These are phyloP conservation scores for Neurospora sp. DNA, from an alignment of 495 filamentous ascomycete species.

Conservation along the genomic window DNA sequence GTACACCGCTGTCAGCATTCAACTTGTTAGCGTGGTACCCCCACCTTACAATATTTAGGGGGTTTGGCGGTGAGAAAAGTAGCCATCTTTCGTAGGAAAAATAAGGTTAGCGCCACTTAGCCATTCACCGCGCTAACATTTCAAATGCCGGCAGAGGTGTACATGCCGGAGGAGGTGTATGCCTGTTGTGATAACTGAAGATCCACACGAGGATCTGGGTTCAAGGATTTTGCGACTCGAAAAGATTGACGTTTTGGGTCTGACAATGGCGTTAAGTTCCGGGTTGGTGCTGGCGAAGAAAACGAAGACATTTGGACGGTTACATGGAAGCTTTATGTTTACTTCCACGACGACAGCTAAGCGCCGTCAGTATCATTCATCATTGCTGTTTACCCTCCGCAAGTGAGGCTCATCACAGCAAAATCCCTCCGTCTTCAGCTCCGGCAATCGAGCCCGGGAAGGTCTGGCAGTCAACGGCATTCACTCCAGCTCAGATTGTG, in stretches of 20 bases:
- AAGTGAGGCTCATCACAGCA: background rate
- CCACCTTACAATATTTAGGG: background rate
- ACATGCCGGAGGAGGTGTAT: too few species aligned
- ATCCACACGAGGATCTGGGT: background rate
- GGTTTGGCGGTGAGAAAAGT: background rate
- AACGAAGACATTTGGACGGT: background rate
- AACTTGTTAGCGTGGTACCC: background rate
- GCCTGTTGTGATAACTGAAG: background rate
- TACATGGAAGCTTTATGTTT: background rate
- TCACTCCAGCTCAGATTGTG: background rate
- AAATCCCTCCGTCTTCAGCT: background rate
- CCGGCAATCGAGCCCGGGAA: background rate
- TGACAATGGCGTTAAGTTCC: background rate
- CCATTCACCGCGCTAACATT: too few species aligned
- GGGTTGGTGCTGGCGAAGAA: background rate
- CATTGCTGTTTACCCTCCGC: background rate
- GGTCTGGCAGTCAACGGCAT: background rate
- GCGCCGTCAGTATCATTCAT: background rate
- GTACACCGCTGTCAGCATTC: background rate
- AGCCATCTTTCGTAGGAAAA: too few species aligned
- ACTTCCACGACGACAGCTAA: background rate
- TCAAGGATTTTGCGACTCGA: background rate
- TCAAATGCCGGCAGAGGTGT: too few species aligned
- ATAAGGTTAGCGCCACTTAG: too few species aligned
- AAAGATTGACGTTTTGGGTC: background rate